A percentile compares a stretch with the other conserved stretches of the same genome.
Evolutionary conservation across 1,284 basidiomycete genomes (phyloP).

Genomic region (Marasmius tenuissimus): DNA sequence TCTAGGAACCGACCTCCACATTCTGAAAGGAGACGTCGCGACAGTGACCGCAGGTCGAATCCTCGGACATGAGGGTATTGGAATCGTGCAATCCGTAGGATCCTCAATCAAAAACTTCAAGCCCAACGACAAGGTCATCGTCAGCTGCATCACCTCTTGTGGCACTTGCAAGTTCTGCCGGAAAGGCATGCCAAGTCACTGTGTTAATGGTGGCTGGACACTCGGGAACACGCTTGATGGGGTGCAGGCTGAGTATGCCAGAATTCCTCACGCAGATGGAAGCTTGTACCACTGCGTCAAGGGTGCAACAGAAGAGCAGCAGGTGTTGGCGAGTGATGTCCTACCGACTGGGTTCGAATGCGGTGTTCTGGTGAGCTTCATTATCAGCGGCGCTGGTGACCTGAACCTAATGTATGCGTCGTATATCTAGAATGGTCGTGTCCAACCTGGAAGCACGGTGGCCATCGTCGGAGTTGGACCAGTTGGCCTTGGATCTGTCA

Average conservation of each 20-base stretch:
- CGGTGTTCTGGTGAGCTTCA: conserved; percentile 17
- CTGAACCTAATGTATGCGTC: background rate
- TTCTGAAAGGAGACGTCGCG: conserved; percentile 27
- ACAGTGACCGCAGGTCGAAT: conserved; percentile 21
- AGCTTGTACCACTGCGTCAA: conserved; percentile 18
- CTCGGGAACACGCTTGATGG: conserved; percentile 28
- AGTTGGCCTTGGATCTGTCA: conserved; percentile 21
- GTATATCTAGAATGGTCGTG: conserved; percentile 18
- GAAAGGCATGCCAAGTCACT: conserved; percentile 25
- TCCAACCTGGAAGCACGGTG: conserved; percentile 22
- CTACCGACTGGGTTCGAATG: conserved; percentile 26
- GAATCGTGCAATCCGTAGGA: conserved; percentile 29
- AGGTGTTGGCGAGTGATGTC: conserved; percentile 22
- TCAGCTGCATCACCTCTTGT: conserved; percentile 14
- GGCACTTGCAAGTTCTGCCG: conserved; percentile 18
- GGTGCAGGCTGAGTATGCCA: conserved; percentile 26
- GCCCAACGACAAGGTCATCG: conserved; percentile 22
- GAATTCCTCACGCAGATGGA: conserved; percentile 24
- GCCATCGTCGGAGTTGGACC: conserved; percentile 26
- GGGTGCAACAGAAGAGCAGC: conserved; percentile 19
- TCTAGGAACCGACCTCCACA: conserved; percentile 28
- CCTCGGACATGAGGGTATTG: conserved; percentile 37
- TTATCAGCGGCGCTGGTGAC: background rate
- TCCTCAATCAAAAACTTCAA: conserved; percentile 28
- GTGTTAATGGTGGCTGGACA: conserved; percentile 24